Evolutionary conservation across 768 basidiomycete species (phyloP), one percentile per base, ranked within the genome.

Genomic region (Suillus subluteus): DNA sequence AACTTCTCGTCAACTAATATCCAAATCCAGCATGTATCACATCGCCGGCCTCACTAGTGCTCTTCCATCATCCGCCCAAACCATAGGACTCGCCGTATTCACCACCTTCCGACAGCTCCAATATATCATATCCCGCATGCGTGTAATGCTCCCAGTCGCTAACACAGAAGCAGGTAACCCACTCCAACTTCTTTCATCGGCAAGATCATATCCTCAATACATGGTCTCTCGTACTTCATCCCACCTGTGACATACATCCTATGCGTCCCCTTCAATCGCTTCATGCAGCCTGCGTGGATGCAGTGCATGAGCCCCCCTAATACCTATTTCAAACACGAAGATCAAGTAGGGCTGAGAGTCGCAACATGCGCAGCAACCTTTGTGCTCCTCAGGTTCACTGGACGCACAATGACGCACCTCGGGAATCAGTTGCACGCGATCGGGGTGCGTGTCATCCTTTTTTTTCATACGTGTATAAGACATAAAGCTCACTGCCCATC

Each of bases 221-320:
- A 79, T 48, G 72, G 67, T 9, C 40, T 73, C 9, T 68, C 75
- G 0, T 58, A 66, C 16, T 35, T 74, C 50, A 46, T 73, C 50
- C 71, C 76, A 37, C 78, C 79, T 18, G 64, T 70, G 1, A 65
- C 75, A 4, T 81, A 78, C 62, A 71, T 76, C 30, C 50, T 63
- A 13, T 68, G 69, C 9, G 71, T 80, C n/a, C 65, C 65, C 9
- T 48, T 73, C 32, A 79, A 79, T 62, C 66, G 71, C 11, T 70
- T 82, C 48, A 66, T 73, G 35, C 80, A 80, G 68, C 79, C 80
- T 6, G 64, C 70, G n/a, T 82, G 80, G 80, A 71, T 79, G 72
- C 52, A 32, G 18, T 71, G 58, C 58, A 70, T 71, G 11, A 70
- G 73, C 50, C 66, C 80, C 35, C 74, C 78, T 1, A 64, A 72